phyloP scores from a whole-genome alignment of 352 stramenopile genomes.

The Globisporangium yorkense region DNA sequence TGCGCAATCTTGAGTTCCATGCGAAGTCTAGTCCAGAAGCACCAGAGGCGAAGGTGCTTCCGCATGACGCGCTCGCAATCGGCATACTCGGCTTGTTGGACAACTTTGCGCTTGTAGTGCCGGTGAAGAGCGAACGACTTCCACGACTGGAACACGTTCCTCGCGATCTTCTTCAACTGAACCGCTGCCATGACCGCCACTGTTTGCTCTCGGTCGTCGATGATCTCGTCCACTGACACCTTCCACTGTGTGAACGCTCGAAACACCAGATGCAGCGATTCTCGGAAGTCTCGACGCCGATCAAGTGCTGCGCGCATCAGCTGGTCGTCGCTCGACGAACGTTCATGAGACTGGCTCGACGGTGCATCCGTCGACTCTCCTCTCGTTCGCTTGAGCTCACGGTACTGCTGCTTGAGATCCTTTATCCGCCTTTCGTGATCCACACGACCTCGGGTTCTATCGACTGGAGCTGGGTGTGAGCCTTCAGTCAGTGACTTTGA shows the following conservation, averaged over 20 bases:
- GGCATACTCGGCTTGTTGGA: not conserved
- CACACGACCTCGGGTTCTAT: not conserved
- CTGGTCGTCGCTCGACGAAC: not conserved
- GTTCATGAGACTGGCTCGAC: not conserved
- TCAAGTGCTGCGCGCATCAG: not conserved
- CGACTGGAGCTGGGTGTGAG: not conserved
- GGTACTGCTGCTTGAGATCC: conserved; percentile 8
- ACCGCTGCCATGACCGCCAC: not conserved
- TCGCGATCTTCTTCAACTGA: not conserved
- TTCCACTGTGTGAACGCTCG: conserved; percentile 10
- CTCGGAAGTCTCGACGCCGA: conserved; percentile 6
- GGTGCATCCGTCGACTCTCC: not conserved
- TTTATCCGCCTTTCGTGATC: conserved; percentile 1
- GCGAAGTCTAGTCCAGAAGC: not conserved
- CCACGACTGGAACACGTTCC: conserved; percentile 5
- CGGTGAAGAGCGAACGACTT: conserved; percentile 1
- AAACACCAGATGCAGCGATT: conserved; percentile 10
- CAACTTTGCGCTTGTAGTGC: not conserved
- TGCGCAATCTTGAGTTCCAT: conserved; percentile 6
- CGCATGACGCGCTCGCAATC: not conserved
- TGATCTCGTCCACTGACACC: not conserved
- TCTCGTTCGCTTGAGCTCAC: conserved; percentile 5
- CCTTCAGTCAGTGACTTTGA: not conserved
- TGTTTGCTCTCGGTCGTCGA: not conserved
- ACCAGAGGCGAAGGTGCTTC: conserved; percentile 1